Evolutionary conservation across 345 rosid genomes (phyloP).

Genomic region (Turnera subulata): DNA sequence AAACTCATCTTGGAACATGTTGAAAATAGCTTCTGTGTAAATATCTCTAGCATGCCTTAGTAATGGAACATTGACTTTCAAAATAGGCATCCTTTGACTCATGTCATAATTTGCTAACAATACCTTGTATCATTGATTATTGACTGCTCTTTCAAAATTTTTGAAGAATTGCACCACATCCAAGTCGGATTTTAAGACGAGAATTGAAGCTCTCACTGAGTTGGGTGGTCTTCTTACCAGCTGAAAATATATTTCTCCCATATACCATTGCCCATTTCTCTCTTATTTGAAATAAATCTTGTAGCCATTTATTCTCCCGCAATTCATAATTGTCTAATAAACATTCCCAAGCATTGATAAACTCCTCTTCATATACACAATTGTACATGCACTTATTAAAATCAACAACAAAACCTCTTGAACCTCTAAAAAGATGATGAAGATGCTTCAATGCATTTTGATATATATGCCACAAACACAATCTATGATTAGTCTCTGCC

Average conservation of each 20-base stretch:
- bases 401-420: conserved; percentile 17
- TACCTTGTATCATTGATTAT: not conserved
- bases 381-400: conserved; percentile 15
- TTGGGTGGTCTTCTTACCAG: not conserved
- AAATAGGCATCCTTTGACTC: not conserved
- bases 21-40: not conserved
- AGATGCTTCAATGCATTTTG: conserved; percentile 36
- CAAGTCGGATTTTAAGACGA: not conserved
- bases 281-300: not conserved
- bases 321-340: not conserved
- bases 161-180: conserved; percentile 2
- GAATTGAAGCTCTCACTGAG: not conserved
- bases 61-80: not conserved
- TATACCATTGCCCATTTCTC: conserved; percentile 3
- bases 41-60: conserved; percentile 8
- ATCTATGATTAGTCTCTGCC: conserved; percentile 25
- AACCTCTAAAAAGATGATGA: conserved; percentile 12
- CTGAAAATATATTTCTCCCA: not conserved
- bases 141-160: conserved; percentile 2
- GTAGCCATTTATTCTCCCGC: not conserved
- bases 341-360: conserved; percentile 4
- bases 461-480: conserved; percentile 34
- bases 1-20: conserved; percentile 3
- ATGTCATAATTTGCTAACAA: not conserved
- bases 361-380: not conserved